phyloP scores from a whole-genome alignment of 176 grass and related monocot species.

The Echinochloa phyllopogon region DNA sequence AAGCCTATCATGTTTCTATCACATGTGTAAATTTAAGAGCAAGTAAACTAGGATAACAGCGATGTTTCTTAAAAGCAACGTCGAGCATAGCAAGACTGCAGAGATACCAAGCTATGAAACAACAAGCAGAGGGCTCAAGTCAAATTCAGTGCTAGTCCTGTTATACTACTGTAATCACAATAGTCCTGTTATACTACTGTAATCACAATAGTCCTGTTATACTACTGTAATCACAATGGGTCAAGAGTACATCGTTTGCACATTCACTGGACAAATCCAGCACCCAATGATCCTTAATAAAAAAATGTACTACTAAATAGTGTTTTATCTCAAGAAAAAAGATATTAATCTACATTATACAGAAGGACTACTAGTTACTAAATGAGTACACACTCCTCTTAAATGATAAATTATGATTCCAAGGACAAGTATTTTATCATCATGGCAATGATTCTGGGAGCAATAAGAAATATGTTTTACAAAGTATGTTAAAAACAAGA shows the following conservation, averaged over 20 bases:
- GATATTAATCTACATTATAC: background rate
- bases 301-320: background rate
- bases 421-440: background rate
- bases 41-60: background rate
- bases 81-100: background rate
- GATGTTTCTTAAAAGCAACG: background rate
- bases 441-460: background rate
- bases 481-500: slow-evolving; percentile 19
- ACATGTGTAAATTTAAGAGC: slow-evolving; percentile 5
- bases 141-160: background rate
- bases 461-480: background rate
- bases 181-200: background rate
- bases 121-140: background rate
- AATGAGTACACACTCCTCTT: background rate
- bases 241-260: background rate
- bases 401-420: background rate
- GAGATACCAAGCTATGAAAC: background rate
- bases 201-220: too few species aligned
- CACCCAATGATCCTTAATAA: background rate
- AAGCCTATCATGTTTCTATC: background rate
- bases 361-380: background rate
- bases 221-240: background rate
- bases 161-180: background rate
- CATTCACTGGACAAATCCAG: background rate
- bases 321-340: background rate